Evolutionary conservation across 768 basidiomycete species (phyloP), one percentile per base, ranked within the genome.

Genomic region (Tulasnella calospora): DNA sequence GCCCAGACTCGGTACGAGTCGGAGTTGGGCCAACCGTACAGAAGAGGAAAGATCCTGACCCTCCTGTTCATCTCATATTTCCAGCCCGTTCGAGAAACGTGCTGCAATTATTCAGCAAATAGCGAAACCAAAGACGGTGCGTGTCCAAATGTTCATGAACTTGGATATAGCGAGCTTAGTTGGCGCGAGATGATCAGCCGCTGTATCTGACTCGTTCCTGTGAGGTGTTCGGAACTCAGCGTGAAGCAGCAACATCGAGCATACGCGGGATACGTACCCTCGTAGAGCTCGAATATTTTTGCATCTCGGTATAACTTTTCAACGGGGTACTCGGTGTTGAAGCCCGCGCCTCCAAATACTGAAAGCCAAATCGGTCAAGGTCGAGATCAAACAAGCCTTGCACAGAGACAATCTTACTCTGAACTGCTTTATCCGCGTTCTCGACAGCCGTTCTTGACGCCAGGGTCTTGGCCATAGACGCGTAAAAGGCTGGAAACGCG

Each of bases 351-450:
- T 4, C 75, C 75, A 41, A 76, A 76, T n/a, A 76, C 75, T 76
- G 55, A 4, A 30, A 35, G 19, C 8, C 23, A 55, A 30, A 23
- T 75, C 46, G 46, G 35, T 44, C 4, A 44, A 40, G 10, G 23
- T 47, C 12, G 3, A 27, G 38, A 13, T 1, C 9, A 10, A 13
- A 9, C 23, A 33, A 73, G 35, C 10, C 70, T 35, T 41, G 10
- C 33, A 40, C 15, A 36, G 0, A n/a, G 19, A 40, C 23, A n/a
- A n/a, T 61, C 70, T 15, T 61, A 84, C 77, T 80, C 82, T 85
- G 85, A 2, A 86, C 84, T 2, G 83, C 84, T 30, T 82, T 79
- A 79, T 85, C 84, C n/a, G 85, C 83, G 76, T 85, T 85, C n/a
- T 83, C 80, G 3, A 85, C 84, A 1, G 85, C 85, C 1, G 82